Percentiles rank a stretch among this genome's conserved stretches.
These are phyloP conservation scores for Xylaria sp. DNA, from an alignment of 2,329 filamentous ascomycete species.

Conservation along the genomic window DNA sequence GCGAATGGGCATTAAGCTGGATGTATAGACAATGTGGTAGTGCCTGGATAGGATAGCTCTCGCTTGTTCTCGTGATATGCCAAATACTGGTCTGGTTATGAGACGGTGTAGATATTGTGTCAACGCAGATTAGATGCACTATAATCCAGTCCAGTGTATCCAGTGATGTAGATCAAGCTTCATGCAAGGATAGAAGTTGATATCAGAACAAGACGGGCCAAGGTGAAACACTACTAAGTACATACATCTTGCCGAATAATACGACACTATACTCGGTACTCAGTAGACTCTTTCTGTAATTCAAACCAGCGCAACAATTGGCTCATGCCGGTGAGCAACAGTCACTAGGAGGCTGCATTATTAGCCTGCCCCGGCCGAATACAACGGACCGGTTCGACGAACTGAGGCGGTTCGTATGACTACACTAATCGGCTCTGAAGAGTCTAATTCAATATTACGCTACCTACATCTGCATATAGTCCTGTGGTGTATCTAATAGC, in stretches of 20 bases:
- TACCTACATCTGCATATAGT: background rate
- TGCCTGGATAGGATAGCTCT: background rate
- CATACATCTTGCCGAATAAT: constrained; percentile 18
- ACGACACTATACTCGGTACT: constrained; percentile 5
- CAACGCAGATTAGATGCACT: background rate
- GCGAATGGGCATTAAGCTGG: background rate
- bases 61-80: background rate
- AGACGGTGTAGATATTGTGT: background rate
- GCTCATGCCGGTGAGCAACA: constrained; percentile 5
- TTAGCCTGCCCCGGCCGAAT: background rate
- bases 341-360: constrained; percentile 1
- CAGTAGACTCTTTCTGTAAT: background rate
- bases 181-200: background rate
- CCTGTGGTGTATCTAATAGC: background rate
- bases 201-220: background rate
- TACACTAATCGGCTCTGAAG: constrained; percentile 20
- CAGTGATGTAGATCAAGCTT: background rate
- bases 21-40: constrained; percentile 1
- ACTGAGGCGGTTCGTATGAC: constrained; percentile 14
- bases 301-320: background rate
- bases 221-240: background rate
- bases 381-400: constrained; percentile 17
- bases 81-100: background rate
- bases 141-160: background rate
- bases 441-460: background rate